phyloP scores from a whole-genome alignment of 306 rosid species.

The Quercus cerris region DNA sequence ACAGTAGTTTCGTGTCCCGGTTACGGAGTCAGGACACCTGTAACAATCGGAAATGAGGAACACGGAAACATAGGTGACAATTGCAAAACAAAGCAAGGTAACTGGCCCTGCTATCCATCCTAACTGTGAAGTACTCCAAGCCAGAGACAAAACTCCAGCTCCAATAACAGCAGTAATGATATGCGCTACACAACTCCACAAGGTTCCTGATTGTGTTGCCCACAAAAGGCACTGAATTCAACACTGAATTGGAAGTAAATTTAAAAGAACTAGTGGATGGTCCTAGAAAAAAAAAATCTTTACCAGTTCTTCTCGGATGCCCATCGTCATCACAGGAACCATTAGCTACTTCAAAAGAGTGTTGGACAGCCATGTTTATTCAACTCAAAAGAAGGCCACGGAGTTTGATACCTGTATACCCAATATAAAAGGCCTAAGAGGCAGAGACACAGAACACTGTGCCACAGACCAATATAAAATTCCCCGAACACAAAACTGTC shows the following conservation, averaged over 20 bases:
- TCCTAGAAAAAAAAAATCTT: constrained; percentile 6
- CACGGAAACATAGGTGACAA: constrained; percentile 54
- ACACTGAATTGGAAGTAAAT: constrained; percentile 6
- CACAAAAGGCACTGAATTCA: constrained; percentile 13
- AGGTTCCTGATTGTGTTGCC: constrained; percentile 38
- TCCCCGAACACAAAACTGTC: background rate
- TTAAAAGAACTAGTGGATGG: constrained; percentile 1
- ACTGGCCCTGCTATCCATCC: constrained; percentile 74
- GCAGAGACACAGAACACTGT: background rate
- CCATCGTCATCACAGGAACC: constrained; percentile 62
- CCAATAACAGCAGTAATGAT: constrained; percentile 77
- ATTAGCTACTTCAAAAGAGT: constrained; percentile 40
- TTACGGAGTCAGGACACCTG: constrained; percentile 46
- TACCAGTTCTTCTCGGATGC: constrained; percentile 57
- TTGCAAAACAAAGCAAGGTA: constrained; percentile 42
- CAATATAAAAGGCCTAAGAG: constrained; percentile 1
- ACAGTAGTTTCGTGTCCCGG: constrained; percentile 51
- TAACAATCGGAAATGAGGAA: constrained; percentile 62
- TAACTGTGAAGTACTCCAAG: constrained; percentile 68
- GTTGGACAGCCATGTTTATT: constrained; percentile 44
- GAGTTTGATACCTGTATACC: constrained; percentile 18
- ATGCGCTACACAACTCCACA: constrained; percentile 56
- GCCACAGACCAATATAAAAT: background rate
- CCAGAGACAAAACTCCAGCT: constrained; percentile 67
- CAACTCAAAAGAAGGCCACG: constrained; percentile 16